Percentiles rank a stretch among this genome's conserved stretches.
Evolutionary conservation across 2,329 filamentous ascomycete genomes (phyloP).

Genomic region (Dothideomycetes sp.): DNA sequence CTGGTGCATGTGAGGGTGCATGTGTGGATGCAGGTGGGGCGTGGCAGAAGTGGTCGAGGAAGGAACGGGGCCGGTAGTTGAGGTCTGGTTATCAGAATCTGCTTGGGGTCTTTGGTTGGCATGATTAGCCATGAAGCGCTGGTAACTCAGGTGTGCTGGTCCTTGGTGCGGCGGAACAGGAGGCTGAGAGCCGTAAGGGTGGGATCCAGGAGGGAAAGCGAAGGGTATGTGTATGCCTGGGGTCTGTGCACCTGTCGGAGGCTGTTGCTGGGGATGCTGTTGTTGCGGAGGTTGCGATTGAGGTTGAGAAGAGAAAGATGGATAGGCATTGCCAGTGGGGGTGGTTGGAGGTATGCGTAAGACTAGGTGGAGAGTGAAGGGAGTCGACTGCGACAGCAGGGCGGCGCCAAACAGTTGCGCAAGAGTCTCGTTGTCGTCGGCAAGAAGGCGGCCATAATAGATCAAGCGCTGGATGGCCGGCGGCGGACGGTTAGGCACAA

Average conservation of each 20-base stretch:
- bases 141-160: no score
- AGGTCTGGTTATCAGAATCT: not conserved
- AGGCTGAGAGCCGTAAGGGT: no score
- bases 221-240: not conserved
- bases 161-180: no score
- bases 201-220: not conserved
- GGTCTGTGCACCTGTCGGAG: not conserved
- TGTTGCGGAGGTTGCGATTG: not conserved
- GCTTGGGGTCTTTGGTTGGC: no score
- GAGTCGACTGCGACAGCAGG: constrained; percentile 34
- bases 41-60: constrained; percentile 1
- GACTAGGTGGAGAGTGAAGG: constrained; percentile 28
- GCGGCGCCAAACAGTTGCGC: constrained; percentile 41
- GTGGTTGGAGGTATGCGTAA: constrained; percentile 13
- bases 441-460: constrained; percentile 46
- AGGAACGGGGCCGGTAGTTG: not conserved
- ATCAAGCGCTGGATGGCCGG: constrained; percentile 47
- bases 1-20: not conserved
- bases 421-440: constrained; percentile 41
- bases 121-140: no score
- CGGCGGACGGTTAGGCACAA: constrained; percentile 38
- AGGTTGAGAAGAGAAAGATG: not conserved
- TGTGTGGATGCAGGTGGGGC: not conserved
- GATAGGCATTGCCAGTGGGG: constrained; percentile 1
- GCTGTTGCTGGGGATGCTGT: constrained; percentile 3